Evolutionary conservation across 371 early-diverging fungal genomes (phyloP).

Genomic region (Capniomyces stellatus): DNA sequence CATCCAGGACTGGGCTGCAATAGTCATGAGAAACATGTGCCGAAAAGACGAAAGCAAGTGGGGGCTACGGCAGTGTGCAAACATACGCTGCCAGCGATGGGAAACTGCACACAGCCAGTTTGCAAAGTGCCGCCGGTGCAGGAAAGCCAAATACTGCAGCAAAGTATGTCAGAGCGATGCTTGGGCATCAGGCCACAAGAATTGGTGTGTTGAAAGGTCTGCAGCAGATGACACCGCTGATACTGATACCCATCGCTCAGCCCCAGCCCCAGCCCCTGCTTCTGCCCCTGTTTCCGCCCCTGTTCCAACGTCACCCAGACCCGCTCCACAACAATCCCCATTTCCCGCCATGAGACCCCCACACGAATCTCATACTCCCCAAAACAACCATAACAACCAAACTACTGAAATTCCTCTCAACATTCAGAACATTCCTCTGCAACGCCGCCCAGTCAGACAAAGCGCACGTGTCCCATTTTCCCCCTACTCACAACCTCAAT

Average conservation of each 20-base stretch:
- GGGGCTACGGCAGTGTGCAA: slow-evolving; percentile 53
- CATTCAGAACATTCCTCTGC: neutral
- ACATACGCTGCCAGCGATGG: slow-evolving; percentile 58
- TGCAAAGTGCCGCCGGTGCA: slow-evolving; percentile 61
- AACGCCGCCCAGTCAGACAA: neutral
- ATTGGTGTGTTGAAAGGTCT: slow-evolving; percentile 57
- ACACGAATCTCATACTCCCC: neutral
- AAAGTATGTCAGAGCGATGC: slow-evolving; percentile 53
- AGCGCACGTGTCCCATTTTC: neutral
- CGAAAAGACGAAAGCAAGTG: slow-evolving; percentile 51
- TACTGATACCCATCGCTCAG: neutral
- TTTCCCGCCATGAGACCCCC: neutral
- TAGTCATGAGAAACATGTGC: slow-evolving; percentile 65
- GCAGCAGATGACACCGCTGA: slow-evolving; percentile 6
- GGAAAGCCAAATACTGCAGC: slow-evolving; percentile 64
- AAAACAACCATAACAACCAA: neutral
- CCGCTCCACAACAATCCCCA: neutral
- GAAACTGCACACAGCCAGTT: slow-evolving; percentile 56
- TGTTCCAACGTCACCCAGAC: neutral
- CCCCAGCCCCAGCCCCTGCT: slow-evolving; percentile 17
- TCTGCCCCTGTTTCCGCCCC: slow-evolving; percentile 1
- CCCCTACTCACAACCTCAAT: neutral
- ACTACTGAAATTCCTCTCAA: neutral
- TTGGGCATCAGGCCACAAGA: slow-evolving; percentile 59
- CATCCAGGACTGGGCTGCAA: slow-evolving; percentile 58